Conservation (phyloP, 495 filamentous ascomycete genomes). For the Aspergillus saccharolyticus region DNA sequence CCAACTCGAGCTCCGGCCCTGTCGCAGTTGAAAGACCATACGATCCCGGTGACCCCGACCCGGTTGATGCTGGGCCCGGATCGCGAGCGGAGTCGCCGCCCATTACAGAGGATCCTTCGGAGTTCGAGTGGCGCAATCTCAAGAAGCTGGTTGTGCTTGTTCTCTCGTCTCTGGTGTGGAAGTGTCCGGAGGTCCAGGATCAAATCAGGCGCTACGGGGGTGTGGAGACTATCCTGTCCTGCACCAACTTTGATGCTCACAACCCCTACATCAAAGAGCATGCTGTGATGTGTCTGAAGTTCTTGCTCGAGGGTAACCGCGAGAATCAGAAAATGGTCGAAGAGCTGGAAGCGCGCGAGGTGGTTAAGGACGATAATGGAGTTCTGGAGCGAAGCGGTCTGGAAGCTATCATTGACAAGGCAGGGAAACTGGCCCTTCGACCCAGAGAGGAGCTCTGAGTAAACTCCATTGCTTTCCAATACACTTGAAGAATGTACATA, state of each 20-base stretch:
- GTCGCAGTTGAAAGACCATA: conserved; percentile 55
- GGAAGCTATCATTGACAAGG: conserved; percentile 50
- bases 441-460: conserved; percentile 21
- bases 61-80: conserved; percentile 36
- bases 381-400: conserved; percentile 48
- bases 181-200: conserved; percentile 72
- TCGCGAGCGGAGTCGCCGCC: conserved; percentile 53
- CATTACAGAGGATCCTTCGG: conserved; percentile 73
- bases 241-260: conserved; percentile 79
- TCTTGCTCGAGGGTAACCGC: conserved; percentile 76
- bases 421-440: conserved; percentile 44
- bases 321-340: conserved; percentile 73
- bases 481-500: too few relatives aligned
- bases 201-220: conserved; percentile 79
- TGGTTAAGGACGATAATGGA: conserved; percentile 44
- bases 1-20: conserved; percentile 31
- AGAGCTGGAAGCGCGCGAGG: conserved; percentile 53
- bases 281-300: conserved; percentile 84
- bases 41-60: conserved; percentile 46
- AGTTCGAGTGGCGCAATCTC: conserved; percentile 90
- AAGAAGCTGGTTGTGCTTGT: conserved; percentile 90
- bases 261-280: conserved; percentile 90
- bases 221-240: conserved; percentile 78
- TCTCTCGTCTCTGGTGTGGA: conserved; percentile 75
- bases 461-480: too few relatives aligned